Evolutionary conservation across 345 rosid genomes (phyloP).

Genomic region (Toxicodendron radicans): DNA sequence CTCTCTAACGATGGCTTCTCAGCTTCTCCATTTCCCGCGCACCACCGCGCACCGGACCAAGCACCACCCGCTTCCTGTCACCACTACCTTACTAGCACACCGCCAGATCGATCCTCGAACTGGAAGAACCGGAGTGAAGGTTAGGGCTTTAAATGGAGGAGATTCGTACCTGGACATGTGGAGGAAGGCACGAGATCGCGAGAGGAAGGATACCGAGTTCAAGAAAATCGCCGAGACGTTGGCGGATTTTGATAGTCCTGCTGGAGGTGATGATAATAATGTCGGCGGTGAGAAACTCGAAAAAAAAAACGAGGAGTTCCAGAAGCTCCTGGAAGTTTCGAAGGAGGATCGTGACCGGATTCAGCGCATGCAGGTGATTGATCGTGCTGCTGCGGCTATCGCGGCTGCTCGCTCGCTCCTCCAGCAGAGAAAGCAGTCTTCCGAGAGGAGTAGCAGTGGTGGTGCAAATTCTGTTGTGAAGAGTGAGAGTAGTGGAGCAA

Average conservation of each 20-base stretch:
- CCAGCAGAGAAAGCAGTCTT: conserved; percentile 32
- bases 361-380: conserved; percentile 81
- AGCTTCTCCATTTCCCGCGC: conserved; percentile 36
- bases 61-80: neutral
- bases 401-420: conserved; percentile 71
- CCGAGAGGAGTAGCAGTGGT: neutral
- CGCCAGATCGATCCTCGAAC: conserved; percentile 7
- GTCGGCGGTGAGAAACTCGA: conserved; percentile 37
- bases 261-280: neutral
- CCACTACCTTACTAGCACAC: neutral
- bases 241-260: neutral
- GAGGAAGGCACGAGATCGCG: conserved; percentile 75
- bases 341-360: conserved; percentile 76
- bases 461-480: neutral
- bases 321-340: conserved; percentile 64
- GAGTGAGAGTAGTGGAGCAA: conserved; percentile 2
- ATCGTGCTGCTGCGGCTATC: conserved; percentile 83
- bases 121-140: conserved; percentile 16
- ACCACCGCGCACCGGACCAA: conserved; percentile 17
- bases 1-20: conserved; percentile 41
- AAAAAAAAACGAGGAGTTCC: conserved; percentile 75
- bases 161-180: conserved; percentile 82
- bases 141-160: conserved; percentile 45
- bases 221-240: conserved; percentile 43
- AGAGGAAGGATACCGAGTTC: conserved; percentile 63